Percentiles rank a stretch among this genome's conserved stretches.
phyloP scores from a whole-genome alignment of 257 asterid species.

The Misopates orontium region DNA sequence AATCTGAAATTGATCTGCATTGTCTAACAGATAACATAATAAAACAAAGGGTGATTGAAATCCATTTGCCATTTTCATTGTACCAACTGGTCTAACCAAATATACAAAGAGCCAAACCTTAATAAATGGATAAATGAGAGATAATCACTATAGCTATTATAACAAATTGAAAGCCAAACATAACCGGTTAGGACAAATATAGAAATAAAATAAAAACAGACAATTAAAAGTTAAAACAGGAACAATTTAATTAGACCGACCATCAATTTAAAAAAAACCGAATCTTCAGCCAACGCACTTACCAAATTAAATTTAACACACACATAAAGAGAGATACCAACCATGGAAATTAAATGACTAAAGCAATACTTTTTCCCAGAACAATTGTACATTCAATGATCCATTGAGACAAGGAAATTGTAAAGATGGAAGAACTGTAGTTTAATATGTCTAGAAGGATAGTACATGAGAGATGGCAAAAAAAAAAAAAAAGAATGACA shows the following conservation, averaged over 20 bases:
- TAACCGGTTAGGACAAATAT: too few species aligned
- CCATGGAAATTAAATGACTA: not conserved
- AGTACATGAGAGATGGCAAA: constrained; percentile 19
- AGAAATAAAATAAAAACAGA: not conserved
- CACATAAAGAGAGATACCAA: too few species aligned
- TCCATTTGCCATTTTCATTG: not conserved
- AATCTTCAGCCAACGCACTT: too few species aligned
- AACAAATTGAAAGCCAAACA: too few species aligned
- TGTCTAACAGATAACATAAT: too few species aligned
- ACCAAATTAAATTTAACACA: too few species aligned
- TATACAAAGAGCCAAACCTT: too few species aligned
- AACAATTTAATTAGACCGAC: too few species aligned
- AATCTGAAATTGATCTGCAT: too few species aligned
- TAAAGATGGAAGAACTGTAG: constrained; percentile 20
- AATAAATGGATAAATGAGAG: not conserved
- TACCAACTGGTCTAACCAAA: not conserved
- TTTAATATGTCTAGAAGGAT: constrained; percentile 19
- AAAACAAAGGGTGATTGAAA: not conserved
- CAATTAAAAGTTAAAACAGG: too few species aligned
- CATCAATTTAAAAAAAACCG: too few species aligned
- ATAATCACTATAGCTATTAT: not conserved
- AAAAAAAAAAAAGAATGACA: not conserved
- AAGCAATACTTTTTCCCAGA: not conserved
- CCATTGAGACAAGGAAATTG: constrained; percentile 13
- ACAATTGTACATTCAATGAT: not conserved